Evolutionary conservation across 2,329 filamentous ascomycete genomes (phyloP), one percentile per base, ranked within the genome.

Genomic region (Claviceps purpurea): DNA sequence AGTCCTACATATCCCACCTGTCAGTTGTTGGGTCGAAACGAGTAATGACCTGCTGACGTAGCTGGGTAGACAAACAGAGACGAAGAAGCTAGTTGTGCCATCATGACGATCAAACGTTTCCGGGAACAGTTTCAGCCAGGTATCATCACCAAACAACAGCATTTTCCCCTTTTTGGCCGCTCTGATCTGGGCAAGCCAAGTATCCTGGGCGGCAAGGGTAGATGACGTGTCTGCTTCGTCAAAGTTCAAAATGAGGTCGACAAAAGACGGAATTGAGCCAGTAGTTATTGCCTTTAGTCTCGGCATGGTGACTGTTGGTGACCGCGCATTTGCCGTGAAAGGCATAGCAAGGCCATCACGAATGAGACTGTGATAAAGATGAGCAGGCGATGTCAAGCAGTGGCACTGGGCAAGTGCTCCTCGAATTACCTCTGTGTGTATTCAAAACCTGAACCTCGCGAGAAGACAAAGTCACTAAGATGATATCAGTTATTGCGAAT

Each of bases 301-400:
- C 43, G 93, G 93, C 93, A 98, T 97, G 18, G 93, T 98, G 56
- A 98, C 91, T 7, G 93, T 98, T 2, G 93, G 93, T 50, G 94
- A 89, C n/a, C 88, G 86, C 18, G 93, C 93, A 76, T 95, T 86
- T 38, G 91, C 91, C 37, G 93, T 98, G 65, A 95, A 98, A 3
- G 93, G 93, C 40, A 97, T 74, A 6, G 93, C 94, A 54, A 78
- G 77, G 54, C 91, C 91, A 67, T 82, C 75, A 62, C 84, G 81
- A 64, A 97, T 95, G 58, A 97, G 75, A 60, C 89, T 95, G 62
- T n/a, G 24, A 26, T 46, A 14, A 7, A 42, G 58, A 46, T 50
- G 34, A n/a, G 20, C 22, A 13, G 14, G 16, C 16, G 18, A 11
- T 11, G 37, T 24, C 26, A 3, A 26, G 10, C 38, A 40, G 7